phyloP scores from a whole-genome alignment of 163 green algal species.

The Botryococcus braunii region DNA sequence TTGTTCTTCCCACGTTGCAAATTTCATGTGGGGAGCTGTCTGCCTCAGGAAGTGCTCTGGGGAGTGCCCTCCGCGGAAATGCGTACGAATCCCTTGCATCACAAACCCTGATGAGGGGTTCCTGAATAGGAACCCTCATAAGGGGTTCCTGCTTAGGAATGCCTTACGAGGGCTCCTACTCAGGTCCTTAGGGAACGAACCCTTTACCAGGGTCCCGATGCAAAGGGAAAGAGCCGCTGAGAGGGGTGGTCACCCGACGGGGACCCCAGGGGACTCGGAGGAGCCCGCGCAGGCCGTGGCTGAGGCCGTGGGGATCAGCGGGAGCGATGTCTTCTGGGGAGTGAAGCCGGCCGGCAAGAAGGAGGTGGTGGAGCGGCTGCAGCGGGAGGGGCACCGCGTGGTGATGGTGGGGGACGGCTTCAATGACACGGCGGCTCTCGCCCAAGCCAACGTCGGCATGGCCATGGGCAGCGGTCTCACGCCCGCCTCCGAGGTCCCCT shows the following conservation, averaged over 20 bases:
- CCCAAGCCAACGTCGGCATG: constrained; percentile 87
- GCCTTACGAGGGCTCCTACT: no score
- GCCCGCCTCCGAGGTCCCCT: constrained; percentile 60
- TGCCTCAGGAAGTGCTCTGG: no score
- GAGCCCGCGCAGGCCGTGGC: constrained; percentile 57
- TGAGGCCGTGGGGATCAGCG: constrained; percentile 63
- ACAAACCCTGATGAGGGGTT: no score
- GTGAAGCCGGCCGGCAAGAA: constrained; percentile 57
- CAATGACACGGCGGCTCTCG: constrained; percentile 87
- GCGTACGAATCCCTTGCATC: no score
- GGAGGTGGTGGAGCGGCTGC: constrained; percentile 12
- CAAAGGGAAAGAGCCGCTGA: no score
- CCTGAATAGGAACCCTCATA: neutral
- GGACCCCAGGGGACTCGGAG: constrained; percentile 47
- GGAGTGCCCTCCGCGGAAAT: no score
- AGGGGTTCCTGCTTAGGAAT: neutral
- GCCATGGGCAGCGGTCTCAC: constrained; percentile 67
- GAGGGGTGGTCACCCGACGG: no score
- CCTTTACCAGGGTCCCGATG: no score
- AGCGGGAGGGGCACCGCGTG: constrained; percentile 11
- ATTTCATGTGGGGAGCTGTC: no score
- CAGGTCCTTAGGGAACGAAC: no score
- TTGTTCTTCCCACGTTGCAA: no score
- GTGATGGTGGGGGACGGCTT: constrained; percentile 79
- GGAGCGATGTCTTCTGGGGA: constrained; percentile 49